Base-by-base conservation (phyloP, 768 basidiomycete species). In the Asterophora lycoperdoides region DNA sequence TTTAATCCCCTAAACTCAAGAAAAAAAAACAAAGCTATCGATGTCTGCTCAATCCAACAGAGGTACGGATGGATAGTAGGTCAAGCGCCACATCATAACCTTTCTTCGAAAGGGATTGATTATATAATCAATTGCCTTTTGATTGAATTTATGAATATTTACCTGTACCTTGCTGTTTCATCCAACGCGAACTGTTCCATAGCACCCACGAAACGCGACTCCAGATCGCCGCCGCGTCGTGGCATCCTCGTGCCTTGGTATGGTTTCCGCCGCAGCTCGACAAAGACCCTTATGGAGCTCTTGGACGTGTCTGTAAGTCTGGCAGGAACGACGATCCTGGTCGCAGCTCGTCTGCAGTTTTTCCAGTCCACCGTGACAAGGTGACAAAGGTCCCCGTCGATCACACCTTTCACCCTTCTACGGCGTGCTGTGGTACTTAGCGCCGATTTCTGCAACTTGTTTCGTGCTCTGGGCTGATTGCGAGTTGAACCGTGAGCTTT, bases 181-280 rank as follows among this genome's bases (percentile, higher is more conserved):
- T 23, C 23, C n/a, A n/a, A n/a, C n/a, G n/a, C 28, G 11, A 37
- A 8, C 8, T 41, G 17, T 18, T 42, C 32, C 15, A 26, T 20
- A 40, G 18, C 26, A 17, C 28, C 37, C 46, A 32, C 42, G 41
- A 48, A 51, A 55, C 54, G 48, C 44, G 45, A 55, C 28, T 45
- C 28, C 18, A 20, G 29, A 5, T 48, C 39, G 3, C 51, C 30
- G 40, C 37, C 15, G 39, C 36, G 37, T 52, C 54, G 51, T 49
- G 54, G 41, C 23, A 36, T 38, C 54, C 32, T 45, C 51, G 30
- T 52, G 50, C 30, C 18, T 9, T 36, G 10, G 33, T 11, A 36
- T 29, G 4, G 33, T 23, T 39, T 13, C 9, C 35, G 11, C 40
- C 44, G 44, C 44, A 46, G 29, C 10, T 17, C 20, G 14, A 23